Base-by-base conservation (phyloP, 1,139 yeast species). In the Arxiozyma slooffiae region DNA sequence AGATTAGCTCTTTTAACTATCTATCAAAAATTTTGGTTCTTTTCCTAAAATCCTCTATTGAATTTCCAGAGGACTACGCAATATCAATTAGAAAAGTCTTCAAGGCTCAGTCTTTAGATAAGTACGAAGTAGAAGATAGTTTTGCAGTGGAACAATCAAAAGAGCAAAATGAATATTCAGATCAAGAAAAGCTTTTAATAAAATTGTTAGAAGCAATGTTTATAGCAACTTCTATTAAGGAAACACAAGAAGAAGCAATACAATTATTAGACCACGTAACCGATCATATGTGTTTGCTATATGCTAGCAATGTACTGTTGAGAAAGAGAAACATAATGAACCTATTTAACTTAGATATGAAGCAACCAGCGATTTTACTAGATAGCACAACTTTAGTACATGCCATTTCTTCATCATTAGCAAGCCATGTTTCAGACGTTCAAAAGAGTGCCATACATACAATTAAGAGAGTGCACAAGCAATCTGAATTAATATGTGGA, bases 381-480 rank as follows among this genome's bases (percentile, higher is more conserved):
- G 82, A 81, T 52, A 94, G 89, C 52, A 79, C 80, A 44, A 75
- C 86, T 0, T 73, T 88, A 49, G 73, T 89, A 46, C 81, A 81
- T 57, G 95, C 95, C 0, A 78, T 92, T 46, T 79, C 82, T 36
- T 81, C 78, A 63, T 92, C 97, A 0, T 73, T 92, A 55, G 82
- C 96, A 53, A 89, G 85, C 55, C 85, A 88, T 71, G 77, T 82
- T 52, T 72, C 75, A 24, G 79, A 78, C 22, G 92, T 90, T 0
- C 74, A 90, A 51, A 79, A 78, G 3, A 78, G 82, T 48, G 97
- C 95, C 52, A 72, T 81, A 38, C 76, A 76, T 41, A 81, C 88
- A 0, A 78, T 90, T 51, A 80, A 80, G 53, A 68, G 72, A 37
- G 76, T 90, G 30, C 81, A 79, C 65, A 71, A 77, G 1, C 77